Evolutionary conservation across 2,329 filamentous ascomycete species (phyloP).

Genomic region (Calonectria leucothoes): DNA sequence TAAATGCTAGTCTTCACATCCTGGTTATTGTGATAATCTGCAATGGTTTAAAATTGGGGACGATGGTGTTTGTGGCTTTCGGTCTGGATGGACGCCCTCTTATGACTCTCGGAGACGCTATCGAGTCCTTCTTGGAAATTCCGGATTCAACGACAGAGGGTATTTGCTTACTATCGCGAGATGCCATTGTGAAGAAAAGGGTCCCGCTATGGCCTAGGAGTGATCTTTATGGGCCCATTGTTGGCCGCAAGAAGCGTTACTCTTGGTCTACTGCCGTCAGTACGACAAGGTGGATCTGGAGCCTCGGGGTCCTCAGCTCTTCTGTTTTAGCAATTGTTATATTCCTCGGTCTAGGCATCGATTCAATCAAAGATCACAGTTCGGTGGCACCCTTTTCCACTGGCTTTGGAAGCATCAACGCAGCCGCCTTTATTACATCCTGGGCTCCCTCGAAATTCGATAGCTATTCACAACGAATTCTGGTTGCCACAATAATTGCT

Average conservation of each 20-base stretch:
- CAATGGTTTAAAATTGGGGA: neutral
- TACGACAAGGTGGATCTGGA: neutral
- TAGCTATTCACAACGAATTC: neutral
- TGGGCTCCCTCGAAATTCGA: neutral
- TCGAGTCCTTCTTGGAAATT: neutral
- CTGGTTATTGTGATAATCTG: neutral
- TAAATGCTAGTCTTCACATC: neutral
- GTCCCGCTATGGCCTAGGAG: neutral
- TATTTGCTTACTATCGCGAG: neutral
- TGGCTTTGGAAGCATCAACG: neutral
- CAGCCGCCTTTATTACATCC: neutral
- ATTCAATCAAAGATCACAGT: neutral
- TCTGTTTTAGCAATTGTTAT: neutral
- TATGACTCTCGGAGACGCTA: neutral
- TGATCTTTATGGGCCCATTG: neutral
- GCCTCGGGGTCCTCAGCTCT: neutral
- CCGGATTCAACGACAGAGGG: neutral
- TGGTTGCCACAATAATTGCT: neutral
- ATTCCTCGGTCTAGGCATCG: neutral
- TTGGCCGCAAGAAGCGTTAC: neutral
- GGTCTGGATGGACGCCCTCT: slow-evolving; percentile 13
- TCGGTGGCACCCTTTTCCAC: neutral
- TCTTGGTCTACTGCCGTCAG: neutral
- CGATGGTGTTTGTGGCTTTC: neutral
- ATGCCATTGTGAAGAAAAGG: neutral